A percentile compares a stretch with the other conserved stretches of the same genome.
Evolutionary conservation across 768 basidiomycete species (phyloP).

Genomic region (Ramaria rubella): DNA sequence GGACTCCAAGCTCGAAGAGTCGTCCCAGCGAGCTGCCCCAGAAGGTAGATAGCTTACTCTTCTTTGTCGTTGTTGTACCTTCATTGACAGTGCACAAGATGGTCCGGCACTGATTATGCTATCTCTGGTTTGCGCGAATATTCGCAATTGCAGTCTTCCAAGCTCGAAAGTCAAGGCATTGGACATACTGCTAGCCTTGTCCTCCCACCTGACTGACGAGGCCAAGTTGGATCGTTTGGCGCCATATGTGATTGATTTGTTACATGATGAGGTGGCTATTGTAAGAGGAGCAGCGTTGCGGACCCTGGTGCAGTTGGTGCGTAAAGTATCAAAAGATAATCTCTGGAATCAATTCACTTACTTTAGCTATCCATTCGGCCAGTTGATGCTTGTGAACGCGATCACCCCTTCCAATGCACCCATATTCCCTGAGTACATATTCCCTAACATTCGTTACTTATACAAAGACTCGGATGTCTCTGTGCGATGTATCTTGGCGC

Average conservation of each 20-base stretch:
- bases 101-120: slow-evolving; percentile 86
- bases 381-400: slow-evolving; percentile 21
- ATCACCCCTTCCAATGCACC: slow-evolving; percentile 31
- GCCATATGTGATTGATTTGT: slow-evolving; percentile 83
- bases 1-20: slow-evolving; percentile 42
- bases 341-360: neutral
- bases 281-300: slow-evolving; percentile 78
- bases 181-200: slow-evolving; percentile 80
- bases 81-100: slow-evolving; percentile 44
- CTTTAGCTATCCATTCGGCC: slow-evolving; percentile 15
- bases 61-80: neutral
- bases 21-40: slow-evolving; percentile 40
- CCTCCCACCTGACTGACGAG: slow-evolving; percentile 82
- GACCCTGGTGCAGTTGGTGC: slow-evolving; percentile 75
- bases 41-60: slow-evolving; percentile 44
- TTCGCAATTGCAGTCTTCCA: slow-evolving; percentile 80
- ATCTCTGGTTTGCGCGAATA: slow-evolving; percentile 79
- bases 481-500: slow-evolving; percentile 75
- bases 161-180: slow-evolving; percentile 81
- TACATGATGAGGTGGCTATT: slow-evolving; percentile 77
- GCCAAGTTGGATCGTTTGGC: slow-evolving; percentile 91
- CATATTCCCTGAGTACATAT: slow-evolving; percentile 92
- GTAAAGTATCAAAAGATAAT: slow-evolving; percentile 32
- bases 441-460: slow-evolving; percentile 82
- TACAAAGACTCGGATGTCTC: slow-evolving; percentile 79